These are phyloP conservation scores for Plenodomus tracheiphilus DNA, from an alignment of 2,329 filamentous ascomycete genomes.

Conservation along the genomic window DNA sequence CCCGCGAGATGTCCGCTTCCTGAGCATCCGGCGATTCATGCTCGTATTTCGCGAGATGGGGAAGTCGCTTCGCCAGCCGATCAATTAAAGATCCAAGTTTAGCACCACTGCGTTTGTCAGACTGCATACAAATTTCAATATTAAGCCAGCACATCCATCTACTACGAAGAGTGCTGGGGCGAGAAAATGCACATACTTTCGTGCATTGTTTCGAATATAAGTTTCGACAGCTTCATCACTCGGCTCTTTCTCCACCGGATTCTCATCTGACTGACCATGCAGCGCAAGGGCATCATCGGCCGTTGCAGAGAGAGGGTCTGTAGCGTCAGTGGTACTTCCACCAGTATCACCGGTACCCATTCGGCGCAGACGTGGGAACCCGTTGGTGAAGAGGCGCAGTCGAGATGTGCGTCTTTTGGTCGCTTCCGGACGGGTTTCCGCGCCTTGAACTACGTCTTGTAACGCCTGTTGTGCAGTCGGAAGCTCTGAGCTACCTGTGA, in stretches of 20 bases:
- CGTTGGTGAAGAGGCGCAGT: constrained; percentile 20
- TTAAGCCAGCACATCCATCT: not conserved
- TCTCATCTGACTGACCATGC: constrained; percentile 1
- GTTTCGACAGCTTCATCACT: constrained; percentile 15
- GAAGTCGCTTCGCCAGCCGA: constrained; percentile 19
- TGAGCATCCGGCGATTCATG: constrained; percentile 7
- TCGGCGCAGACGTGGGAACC: constrained; percentile 25
- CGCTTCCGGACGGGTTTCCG: constrained; percentile 1
- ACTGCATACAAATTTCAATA: not conserved
- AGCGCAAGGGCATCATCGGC: not conserved
- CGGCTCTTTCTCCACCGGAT: not conserved
- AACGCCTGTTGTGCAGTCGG: constrained; percentile 12
- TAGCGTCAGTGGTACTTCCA: constrained; percentile 4
- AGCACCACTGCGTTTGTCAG: constrained; percentile 8
- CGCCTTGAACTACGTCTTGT: constrained; percentile 5
- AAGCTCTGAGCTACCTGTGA: constrained; percentile 5
- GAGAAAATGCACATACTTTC: constrained; percentile 13
- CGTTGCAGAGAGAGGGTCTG: constrained; percentile 4
- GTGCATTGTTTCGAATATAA: constrained; percentile 15
- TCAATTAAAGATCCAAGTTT: constrained; percentile 17
- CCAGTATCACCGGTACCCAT: constrained; percentile 20
- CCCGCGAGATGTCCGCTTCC: not conserved
- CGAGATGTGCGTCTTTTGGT: constrained; percentile 23
- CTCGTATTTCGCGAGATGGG: constrained; percentile 15
- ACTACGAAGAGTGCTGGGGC: not conserved